Conservation (phyloP, 2,329 filamentous ascomycete genomes). For the Trichoderma asperellum region DNA sequence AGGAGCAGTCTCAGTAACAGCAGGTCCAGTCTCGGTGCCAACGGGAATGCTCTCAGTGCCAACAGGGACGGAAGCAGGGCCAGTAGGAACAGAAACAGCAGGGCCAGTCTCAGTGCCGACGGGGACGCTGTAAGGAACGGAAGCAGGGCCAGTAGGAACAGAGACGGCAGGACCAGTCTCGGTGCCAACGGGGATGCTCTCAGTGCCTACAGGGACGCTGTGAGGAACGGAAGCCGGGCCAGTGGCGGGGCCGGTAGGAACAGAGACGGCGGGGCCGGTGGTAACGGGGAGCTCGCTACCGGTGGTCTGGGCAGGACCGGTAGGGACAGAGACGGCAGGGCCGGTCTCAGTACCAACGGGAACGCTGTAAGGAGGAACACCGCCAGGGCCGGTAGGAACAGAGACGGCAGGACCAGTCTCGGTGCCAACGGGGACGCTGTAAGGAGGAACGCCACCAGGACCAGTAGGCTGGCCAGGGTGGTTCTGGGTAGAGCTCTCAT, state of each 20-base stretch:
- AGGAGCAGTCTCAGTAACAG: not conserved
- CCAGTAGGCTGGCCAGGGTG: not conserved
- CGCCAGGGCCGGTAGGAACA: not conserved
- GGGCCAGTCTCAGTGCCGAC: conserved; percentile 3
- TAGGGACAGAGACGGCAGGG: not conserved
- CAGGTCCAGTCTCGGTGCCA: not conserved
- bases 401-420: conserved; percentile 27
- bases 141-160: conserved; percentile 29
- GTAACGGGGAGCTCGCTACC: not conserved
- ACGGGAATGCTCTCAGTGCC: not conserved
- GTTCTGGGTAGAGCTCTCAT: not conserved
- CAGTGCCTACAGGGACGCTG: conserved; percentile 39
- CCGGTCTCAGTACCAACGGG: not conserved
- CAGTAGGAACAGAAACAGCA: conserved; percentile 18
- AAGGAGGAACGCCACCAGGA: not conserved
- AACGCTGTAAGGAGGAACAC: not conserved
- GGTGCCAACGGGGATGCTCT: conserved; percentile 20
- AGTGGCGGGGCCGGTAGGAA: not conserved
- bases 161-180: conserved; percentile 7
- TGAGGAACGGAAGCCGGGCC: not conserved
- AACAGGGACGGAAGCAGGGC: conserved; percentile 30
- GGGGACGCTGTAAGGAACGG: conserved; percentile 6
- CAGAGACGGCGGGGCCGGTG: not conserved
- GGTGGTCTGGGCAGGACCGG: conserved; percentile 17
- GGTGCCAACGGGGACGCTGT: conserved; percentile 2